A percentile compares a stretch with the other conserved stretches of the same genome.
These are phyloP conservation scores for Cerrena zonata DNA, from an alignment of 1,284 basidiomycete genomes.

Conservation along the genomic window DNA sequence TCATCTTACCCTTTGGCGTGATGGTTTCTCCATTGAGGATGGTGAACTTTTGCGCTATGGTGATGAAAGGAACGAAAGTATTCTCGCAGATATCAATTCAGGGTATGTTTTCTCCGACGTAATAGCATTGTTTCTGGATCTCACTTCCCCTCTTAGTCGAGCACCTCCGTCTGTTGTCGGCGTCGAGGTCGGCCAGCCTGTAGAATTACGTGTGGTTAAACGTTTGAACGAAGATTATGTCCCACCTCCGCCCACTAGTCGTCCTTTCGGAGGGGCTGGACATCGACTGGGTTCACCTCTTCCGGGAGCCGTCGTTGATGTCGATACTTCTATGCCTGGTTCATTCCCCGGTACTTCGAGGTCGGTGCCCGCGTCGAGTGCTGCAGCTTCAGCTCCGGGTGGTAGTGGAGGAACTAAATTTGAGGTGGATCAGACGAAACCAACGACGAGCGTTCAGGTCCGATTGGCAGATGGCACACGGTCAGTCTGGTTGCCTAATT, in stretches of 20 bases:
- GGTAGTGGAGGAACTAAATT: constrained; percentile 54
- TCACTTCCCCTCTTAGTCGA: constrained; percentile 37
- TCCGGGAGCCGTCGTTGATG: constrained; percentile 34
- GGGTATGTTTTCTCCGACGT: constrained; percentile 48
- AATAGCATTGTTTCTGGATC: background rate
- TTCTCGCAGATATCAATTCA: constrained; percentile 75
- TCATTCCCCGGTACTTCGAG: constrained; percentile 36
- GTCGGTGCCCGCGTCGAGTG: constrained; percentile 14
- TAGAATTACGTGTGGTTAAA: constrained; percentile 79
- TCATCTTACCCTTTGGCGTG: constrained; percentile 86
- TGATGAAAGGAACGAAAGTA: constrained; percentile 69
- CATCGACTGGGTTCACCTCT: constrained; percentile 75
- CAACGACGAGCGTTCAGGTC: constrained; percentile 88
- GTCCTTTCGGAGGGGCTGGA: constrained; percentile 70
- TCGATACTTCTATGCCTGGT: constrained; percentile 46
- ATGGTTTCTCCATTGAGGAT: constrained; percentile 92
- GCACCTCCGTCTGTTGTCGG: constrained; percentile 79
- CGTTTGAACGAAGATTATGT: constrained; percentile 74
- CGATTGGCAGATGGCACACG: constrained; percentile 88
- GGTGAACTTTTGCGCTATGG: constrained; percentile 83
- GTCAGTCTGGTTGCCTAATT: constrained; percentile 31
- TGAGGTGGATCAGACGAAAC: constrained; percentile 75
- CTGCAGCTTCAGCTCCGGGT: constrained; percentile 21
- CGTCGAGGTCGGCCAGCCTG: constrained; percentile 74
- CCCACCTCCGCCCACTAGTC: constrained; percentile 39